Base-by-base conservation (phyloP, 495 filamentous ascomycete species). In the Apodospora peruviana region DNA sequence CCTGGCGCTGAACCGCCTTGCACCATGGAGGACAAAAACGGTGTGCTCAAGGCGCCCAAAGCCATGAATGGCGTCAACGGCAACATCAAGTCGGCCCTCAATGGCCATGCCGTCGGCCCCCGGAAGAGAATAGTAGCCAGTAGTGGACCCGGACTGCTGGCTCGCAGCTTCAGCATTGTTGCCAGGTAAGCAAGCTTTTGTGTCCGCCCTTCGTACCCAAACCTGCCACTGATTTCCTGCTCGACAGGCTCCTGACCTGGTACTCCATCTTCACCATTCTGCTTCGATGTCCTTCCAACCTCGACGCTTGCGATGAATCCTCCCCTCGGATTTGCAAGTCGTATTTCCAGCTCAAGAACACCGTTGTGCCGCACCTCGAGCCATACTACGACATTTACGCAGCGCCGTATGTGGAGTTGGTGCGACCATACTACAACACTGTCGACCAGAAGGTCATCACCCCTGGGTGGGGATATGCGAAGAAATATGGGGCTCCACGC, bases 361-460 rank as follows among this genome's bases (percentile, higher is more conserved):
- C 84, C 34, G 68, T 88, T 40, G 67, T 78, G 22, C 93, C 94
- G 7, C 83, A 93, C 61, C 54, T 94, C 27, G 73, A 81, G 39
- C 94, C 94, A 19, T 96, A 96, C 69, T 97, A 96, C 62, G 72
- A 91, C 50, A 59, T 75, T 25, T 96, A 96, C 57, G 83, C 84
- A 5, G 86, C 85, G 2, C 89, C 87, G 11, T 89, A 95, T 56
- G 80, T 95, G 41, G 80, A 90, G n/a, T 58, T 77, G 20, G 85
- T 78, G 21, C 78, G 79, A 25, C 90, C 90, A 0, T 94, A 95
- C 62, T 81, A 86, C 53, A 56, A 82, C 11, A 71, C 74, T 2
- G 62, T 90, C 52, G 80, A 93, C 51, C 65, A 80, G 45, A 68
- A 75, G 19, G 71, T 94, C 12, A 83, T 86, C 57, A 74, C 77